phyloP scores from a whole-genome alignment of 805 yeast genomes.

The Clavispora santaluciae region DNA sequence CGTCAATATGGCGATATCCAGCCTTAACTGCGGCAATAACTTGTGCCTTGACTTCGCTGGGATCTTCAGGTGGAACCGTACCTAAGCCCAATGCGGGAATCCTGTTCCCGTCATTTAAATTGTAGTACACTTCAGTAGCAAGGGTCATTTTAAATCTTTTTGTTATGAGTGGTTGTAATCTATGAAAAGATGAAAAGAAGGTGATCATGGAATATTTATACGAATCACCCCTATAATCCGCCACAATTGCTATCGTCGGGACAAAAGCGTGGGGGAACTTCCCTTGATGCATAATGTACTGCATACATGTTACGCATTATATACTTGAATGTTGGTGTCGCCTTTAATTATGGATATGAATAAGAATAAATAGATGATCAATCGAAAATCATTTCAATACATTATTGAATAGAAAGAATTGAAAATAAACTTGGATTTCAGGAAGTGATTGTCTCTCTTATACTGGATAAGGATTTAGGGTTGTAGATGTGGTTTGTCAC shows the following conservation, averaged over 20 bases:
- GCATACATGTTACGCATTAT: too few relatives aligned
- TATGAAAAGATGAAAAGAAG: background rate
- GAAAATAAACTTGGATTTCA: background rate
- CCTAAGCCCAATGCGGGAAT: slow-evolving; percentile 74
- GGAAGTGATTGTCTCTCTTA: background rate
- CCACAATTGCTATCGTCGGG: background rate
- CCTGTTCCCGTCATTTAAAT: slow-evolving; percentile 50
- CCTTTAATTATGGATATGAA: too few relatives aligned
- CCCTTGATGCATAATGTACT: background rate
- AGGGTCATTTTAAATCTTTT: background rate
- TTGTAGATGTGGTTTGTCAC: too few relatives aligned
- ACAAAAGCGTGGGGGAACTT: background rate
- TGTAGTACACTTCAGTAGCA: slow-evolving; percentile 20
- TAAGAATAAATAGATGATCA: too few relatives aligned
- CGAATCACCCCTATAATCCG: background rate
- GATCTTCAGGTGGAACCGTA: slow-evolving; percentile 29
- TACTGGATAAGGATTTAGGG: background rate
- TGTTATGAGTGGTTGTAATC: background rate
- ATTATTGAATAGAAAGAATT: background rate
- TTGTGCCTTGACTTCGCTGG: slow-evolving; percentile 28
- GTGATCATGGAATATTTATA: background rate
- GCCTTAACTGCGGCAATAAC: slow-evolving; percentile 38
- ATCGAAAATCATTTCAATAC: background rate
- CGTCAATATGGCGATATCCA: slow-evolving; percentile 47
- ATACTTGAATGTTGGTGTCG: too few relatives aligned